These are phyloP conservation scores for Penicillium digitatum DNA, from an alignment of 2,329 filamentous ascomycete genomes.

Conservation along the genomic window DNA sequence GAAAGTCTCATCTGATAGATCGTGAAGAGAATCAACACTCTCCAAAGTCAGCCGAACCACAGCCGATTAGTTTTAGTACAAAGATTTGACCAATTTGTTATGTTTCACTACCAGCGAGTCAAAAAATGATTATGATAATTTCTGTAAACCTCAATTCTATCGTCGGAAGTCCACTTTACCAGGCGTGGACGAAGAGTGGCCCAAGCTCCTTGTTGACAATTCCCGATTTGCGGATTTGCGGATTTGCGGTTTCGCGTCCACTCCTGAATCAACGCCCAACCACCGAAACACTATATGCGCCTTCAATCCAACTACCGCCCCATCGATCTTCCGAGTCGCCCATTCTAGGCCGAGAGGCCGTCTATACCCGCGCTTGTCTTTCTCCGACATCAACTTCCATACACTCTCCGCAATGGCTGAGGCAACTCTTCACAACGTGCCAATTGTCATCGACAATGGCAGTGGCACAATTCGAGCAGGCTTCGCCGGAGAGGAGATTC, in stretches of 20 bases:
- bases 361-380: slow-evolving; percentile 22
- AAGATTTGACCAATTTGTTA: background rate
- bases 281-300: slow-evolving; percentile 11
- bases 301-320: slow-evolving; percentile 4
- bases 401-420: slow-evolving; percentile 54
- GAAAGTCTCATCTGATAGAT: background rate
- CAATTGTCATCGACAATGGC: slow-evolving; percentile 98
- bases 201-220: slow-evolving; percentile 40
- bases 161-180: background rate
- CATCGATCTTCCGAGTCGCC: slow-evolving; percentile 11
- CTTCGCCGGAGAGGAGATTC: slow-evolving; percentile 91
- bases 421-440: slow-evolving; percentile 81
- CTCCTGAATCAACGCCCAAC: slow-evolving; percentile 16
- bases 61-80: background rate
- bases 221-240: slow-evolving; percentile 29
- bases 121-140: background rate
- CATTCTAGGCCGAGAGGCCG: slow-evolving; percentile 32
- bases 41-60: background rate
- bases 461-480: slow-evolving; percentile 96
- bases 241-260: slow-evolving; percentile 23
- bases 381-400: slow-evolving; percentile 17
- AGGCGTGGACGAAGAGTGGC: slow-evolving; percentile 26
- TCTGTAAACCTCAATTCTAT: background rate
- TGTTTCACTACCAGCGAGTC: background rate
- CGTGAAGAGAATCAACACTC: background rate